A percentile compares a stretch with the other conserved stretches of the same genome.
Conservation (phyloP, 164 flowering plant genomes). For the Macadamia tetraphylla region DNA sequence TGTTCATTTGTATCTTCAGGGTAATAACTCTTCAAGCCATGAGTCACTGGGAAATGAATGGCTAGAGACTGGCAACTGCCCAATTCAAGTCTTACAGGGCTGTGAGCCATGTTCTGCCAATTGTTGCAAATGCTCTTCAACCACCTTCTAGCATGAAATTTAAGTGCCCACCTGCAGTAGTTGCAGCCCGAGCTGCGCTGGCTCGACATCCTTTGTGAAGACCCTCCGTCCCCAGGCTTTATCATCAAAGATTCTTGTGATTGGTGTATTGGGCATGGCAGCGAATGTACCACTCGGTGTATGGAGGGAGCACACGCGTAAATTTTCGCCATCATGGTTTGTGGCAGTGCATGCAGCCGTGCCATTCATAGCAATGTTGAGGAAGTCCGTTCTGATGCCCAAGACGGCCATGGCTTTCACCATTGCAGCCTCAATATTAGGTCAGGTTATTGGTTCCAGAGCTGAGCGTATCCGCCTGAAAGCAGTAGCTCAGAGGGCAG, state of each 20-base stretch:
- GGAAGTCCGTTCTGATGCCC: constrained; percentile 63
- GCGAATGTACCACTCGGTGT: constrained; percentile 73
- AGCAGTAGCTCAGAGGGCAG: constrained; percentile 16
- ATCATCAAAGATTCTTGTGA: constrained; percentile 57
- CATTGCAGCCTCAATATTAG: constrained; percentile 66
- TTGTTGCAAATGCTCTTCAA: constrained; percentile 59
- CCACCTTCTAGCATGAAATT: constrained; percentile 69
- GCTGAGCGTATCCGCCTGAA: constrained; percentile 65
- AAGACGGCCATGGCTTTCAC: constrained; percentile 80
- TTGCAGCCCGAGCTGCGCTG: constrained; percentile 81
- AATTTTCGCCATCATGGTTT: constrained; percentile 80
- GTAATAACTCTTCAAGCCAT: constrained; percentile 40
- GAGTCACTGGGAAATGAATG: constrained; percentile 73
- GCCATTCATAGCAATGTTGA: constrained; percentile 90
- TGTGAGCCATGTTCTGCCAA: constrained; percentile 58
- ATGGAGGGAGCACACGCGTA: constrained; percentile 82
- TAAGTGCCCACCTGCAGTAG: constrained; percentile 72
- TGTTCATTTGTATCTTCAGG: constrained; percentile 24
- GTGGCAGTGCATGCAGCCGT: constrained; percentile 88
- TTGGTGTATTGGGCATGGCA: constrained; percentile 74
- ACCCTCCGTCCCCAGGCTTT: constrained; percentile 68
- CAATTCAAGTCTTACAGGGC: constrained; percentile 74
- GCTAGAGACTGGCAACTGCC: constrained; percentile 77
- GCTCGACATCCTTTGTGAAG: constrained; percentile 70
- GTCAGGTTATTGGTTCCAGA: constrained; percentile 79